These are phyloP conservation scores for Ustilago lituana DNA, from an alignment of 1,284 basidiomycete species.

Conservation along the genomic window DNA sequence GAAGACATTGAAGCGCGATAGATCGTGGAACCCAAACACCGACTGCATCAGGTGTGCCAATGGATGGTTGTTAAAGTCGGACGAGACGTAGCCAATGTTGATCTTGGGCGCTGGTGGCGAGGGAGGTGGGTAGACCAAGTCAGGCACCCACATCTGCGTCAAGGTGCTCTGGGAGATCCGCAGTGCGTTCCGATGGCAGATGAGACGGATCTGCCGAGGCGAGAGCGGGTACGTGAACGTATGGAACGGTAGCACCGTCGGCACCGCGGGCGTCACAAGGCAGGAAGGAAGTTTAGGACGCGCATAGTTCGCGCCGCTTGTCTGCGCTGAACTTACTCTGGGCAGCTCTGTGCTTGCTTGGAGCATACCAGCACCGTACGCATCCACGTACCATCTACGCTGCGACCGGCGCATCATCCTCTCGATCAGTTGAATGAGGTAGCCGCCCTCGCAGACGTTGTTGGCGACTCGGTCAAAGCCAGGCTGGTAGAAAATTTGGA, in stretches of 20 bases:
- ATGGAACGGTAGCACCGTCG: conserved; percentile 74
- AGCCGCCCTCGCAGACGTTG: conserved; percentile 71
- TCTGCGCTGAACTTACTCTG: conserved; percentile 7
- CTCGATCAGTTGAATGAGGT: conserved; percentile 73
- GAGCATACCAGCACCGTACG: conserved; percentile 28
- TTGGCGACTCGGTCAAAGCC: conserved; percentile 56
- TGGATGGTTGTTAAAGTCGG: conserved; percentile 75
- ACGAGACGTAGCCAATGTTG: conserved; percentile 74
- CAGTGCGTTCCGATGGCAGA: conserved; percentile 74
- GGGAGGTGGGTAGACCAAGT: conserved; percentile 72
- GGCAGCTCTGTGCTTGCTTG: conserved; percentile 19
- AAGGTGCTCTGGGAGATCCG: conserved; percentile 72
- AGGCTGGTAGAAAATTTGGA: conserved; percentile 68
- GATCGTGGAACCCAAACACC: conserved; percentile 73
- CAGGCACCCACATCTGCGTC: conserved; percentile 71
- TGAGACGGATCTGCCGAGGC: conserved; percentile 72
- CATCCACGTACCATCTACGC: conserved; percentile 71
- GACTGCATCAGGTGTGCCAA: conserved; percentile 75
- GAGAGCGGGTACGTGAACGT: conserved; percentile 73
- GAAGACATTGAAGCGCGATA: conserved; percentile 70
- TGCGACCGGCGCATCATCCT: conserved; percentile 71
- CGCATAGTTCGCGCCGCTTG: conserved; percentile 55
- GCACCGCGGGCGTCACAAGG: conserved; percentile 70
- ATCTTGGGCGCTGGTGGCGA: conserved; percentile 70
- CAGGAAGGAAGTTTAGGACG: conserved; percentile 68